These are phyloP conservation scores for Fusarium fracticaudum DNA, from an alignment of 2,329 filamentous ascomycete genomes.

Conservation along the genomic window DNA sequence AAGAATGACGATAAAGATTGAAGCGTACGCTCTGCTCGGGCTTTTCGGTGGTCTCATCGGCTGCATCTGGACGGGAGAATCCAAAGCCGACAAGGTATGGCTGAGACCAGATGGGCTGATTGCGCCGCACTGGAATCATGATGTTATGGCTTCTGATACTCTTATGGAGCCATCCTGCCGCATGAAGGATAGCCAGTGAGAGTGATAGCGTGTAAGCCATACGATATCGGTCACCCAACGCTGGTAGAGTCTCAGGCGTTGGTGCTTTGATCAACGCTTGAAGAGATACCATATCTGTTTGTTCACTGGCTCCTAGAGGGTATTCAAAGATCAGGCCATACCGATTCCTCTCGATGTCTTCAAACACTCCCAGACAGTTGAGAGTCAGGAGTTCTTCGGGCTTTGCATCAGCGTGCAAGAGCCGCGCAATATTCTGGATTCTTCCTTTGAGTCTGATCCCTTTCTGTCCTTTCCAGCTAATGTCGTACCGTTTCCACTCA, in stretches of 20 bases:
- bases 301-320: background rate
- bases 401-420: background rate
- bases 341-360: background rate
- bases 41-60: conserved; percentile 3
- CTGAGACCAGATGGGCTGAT: background rate
- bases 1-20: conserved; percentile 8
- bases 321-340: background rate
- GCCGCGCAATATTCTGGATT: background rate
- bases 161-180: conserved; percentile 14
- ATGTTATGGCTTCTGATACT: conserved; percentile 15
- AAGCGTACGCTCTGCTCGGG: background rate
- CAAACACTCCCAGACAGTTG: background rate
- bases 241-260: background rate
- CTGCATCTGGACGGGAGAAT: background rate
- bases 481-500: background rate
- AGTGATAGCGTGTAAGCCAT: background rate
- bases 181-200: background rate
- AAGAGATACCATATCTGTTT: background rate
- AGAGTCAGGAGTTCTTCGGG: background rate
- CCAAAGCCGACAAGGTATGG: conserved; percentile 11
- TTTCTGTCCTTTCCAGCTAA: conserved; percentile 3
- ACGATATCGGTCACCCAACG: background rate
- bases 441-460: background rate
- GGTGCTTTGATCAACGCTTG: background rate
- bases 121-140: background rate